phyloP scores from a whole-genome alignment of 192 early-diverging fungal genomes.

The Backusella liffmaniae region DNA sequence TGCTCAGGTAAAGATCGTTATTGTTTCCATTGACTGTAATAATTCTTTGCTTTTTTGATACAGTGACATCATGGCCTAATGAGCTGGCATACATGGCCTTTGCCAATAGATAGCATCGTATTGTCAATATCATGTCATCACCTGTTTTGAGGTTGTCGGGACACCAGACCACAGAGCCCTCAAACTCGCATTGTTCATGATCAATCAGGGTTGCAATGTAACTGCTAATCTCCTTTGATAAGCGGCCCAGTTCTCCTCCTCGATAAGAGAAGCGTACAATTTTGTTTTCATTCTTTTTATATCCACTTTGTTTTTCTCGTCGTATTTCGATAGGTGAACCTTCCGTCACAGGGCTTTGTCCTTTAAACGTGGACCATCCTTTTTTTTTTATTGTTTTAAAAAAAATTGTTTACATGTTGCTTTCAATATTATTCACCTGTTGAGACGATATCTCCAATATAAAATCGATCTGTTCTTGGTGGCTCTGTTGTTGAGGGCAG shows the following conservation, averaged over 20 bases:
- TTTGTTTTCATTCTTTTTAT: slow-evolving; percentile 36
- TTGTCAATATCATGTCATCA: slow-evolving; percentile 44
- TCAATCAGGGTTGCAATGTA: slow-evolving; percentile 51
- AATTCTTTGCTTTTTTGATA: neutral
- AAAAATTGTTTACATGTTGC: neutral
- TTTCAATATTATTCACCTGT: neutral
- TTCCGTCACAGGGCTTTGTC: slow-evolving; percentile 34
- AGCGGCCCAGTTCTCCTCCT: slow-evolving; percentile 46
- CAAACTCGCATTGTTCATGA: slow-evolving; percentile 43
- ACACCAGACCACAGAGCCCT: slow-evolving; percentile 41
- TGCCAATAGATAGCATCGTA: slow-evolving; percentile 40
- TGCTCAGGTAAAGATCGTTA: neutral
- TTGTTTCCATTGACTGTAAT: slow-evolving; percentile 1
- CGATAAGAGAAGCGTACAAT: slow-evolving; percentile 45
- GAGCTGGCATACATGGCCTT: slow-evolving; percentile 7
- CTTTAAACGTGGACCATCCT: slow-evolving; percentile 45
- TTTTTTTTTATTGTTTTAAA: slow-evolving; percentile 27
- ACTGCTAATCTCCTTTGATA: slow-evolving; percentile 37
- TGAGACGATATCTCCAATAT: slow-evolving; percentile 26
- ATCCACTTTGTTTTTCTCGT: slow-evolving; percentile 27
- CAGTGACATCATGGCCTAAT: neutral
- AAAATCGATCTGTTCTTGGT: neutral
- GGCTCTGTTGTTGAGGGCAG: neutral
- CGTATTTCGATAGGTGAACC: slow-evolving; percentile 40
- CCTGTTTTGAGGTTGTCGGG: slow-evolving; percentile 32